Evolutionary conservation across 768 basidiomycete genomes (phyloP).

Genomic region (Suillus plorans): DNA sequence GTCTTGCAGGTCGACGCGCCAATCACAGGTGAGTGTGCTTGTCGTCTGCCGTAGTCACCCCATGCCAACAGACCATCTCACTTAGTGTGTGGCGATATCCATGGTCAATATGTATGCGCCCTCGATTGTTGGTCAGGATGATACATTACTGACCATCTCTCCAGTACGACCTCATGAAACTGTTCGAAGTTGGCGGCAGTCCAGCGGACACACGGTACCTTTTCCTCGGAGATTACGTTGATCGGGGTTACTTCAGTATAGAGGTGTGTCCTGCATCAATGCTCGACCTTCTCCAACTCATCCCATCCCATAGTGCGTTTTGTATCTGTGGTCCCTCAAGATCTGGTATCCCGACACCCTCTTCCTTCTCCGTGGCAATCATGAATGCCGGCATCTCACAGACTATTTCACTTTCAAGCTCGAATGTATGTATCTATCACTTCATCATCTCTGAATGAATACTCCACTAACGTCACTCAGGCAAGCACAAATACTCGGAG

Average conservation of each 20-base stretch:
- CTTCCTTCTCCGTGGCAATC: slow-evolving; percentile 95
- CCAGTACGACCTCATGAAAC: slow-evolving; percentile 92
- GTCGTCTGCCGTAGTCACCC: neutral
- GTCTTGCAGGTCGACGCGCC: slow-evolving; percentile 94
- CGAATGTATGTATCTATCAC: slow-evolving; percentile 66
- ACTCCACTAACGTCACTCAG: slow-evolving; percentile 38
- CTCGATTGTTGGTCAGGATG: slow-evolving; percentile 7
- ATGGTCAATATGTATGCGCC: slow-evolving; percentile 92
- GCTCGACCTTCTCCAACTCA: slow-evolving; percentile 6
- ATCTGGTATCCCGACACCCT: slow-evolving; percentile 99
- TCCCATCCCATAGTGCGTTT: slow-evolving; percentile 67
- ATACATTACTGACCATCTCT: slow-evolving; percentile 7
- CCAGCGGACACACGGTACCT: slow-evolving; percentile 93
- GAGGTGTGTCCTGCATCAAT: slow-evolving; percentile 52
- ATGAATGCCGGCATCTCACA: slow-evolving; percentile 97
- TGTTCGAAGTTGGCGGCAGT: slow-evolving; percentile 92
- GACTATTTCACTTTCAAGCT: slow-evolving; percentile 99
- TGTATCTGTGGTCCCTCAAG: slow-evolving; percentile 97
- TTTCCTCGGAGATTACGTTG: slow-evolving; percentile 92
- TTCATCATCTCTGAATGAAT: slow-evolving; percentile 6
- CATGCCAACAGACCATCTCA: slow-evolving; percentile 6
- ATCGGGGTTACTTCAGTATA: slow-evolving; percentile 91
- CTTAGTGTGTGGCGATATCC: slow-evolving; percentile 94
- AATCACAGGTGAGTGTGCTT: slow-evolving; percentile 71
- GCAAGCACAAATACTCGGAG: slow-evolving; percentile 99